Evolutionary conservation across 441 rosid genomes (phyloP).

Genomic region (Gossypium schwendimanii): DNA sequence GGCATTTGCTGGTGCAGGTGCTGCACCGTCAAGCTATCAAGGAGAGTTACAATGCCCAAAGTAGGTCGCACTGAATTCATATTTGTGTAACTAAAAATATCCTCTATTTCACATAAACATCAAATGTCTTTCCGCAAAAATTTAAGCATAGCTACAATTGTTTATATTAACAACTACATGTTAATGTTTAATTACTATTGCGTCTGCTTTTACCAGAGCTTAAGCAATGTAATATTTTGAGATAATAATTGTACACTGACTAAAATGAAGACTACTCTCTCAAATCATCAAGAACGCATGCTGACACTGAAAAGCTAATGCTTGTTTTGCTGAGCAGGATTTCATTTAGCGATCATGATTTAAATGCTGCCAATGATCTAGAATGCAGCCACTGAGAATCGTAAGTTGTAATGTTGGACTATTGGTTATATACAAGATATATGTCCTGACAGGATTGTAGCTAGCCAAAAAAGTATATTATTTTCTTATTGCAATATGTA

Average conservation of each 20-base stretch:
- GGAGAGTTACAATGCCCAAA: slow-evolving; percentile 35
- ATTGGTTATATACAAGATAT: background rate
- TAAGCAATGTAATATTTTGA: background rate
- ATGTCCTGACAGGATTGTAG: background rate
- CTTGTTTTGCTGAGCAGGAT: slow-evolving; percentile 24
- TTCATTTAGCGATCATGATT: slow-evolving; percentile 20
- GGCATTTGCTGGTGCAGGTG: slow-evolving; percentile 40
- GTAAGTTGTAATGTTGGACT: slow-evolving; percentile 27
- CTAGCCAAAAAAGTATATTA: background rate
- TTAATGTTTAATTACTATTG: background rate
- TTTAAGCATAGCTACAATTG: background rate
- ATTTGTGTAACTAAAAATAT: background rate
- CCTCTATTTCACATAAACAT: too few relatives aligned
- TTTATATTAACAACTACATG: background rate
- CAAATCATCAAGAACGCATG: background rate
- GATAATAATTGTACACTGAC: background rate
- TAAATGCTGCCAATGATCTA: slow-evolving; percentile 21
- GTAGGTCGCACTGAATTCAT: slow-evolving; percentile 19
- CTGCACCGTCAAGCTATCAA: slow-evolving; percentile 24
- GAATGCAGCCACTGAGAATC: slow-evolving; percentile 33
- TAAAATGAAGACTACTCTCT: background rate
- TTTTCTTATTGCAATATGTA: background rate
- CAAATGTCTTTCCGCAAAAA: background rate
- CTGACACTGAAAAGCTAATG: slow-evolving; percentile 15
- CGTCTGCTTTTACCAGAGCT: background rate